These are phyloP conservation scores for Aspergillus unguis DNA, from an alignment of 2,329 filamentous ascomycete species.

Conservation along the genomic window DNA sequence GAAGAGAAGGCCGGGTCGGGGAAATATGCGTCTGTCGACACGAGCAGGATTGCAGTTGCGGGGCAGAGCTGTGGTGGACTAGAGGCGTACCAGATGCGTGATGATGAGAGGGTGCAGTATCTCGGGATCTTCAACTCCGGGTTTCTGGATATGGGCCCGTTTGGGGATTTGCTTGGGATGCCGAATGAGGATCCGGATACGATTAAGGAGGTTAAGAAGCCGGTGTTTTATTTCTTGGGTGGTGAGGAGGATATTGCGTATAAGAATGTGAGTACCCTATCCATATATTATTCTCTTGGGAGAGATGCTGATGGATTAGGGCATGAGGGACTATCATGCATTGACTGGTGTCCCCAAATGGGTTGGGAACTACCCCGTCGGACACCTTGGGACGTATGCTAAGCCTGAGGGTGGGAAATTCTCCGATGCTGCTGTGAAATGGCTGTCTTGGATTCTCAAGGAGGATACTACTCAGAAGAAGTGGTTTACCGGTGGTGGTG, in stretches of 20 bases:
- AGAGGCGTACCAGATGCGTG: constrained; percentile 11
- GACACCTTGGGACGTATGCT: constrained; percentile 8
- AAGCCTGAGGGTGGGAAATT: constrained; percentile 7
- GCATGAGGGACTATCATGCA: constrained; percentile 3
- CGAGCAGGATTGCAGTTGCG: constrained; percentile 1
- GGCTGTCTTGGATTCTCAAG: constrained; percentile 8
- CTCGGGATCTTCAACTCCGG: constrained; percentile 8
- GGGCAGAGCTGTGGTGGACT: constrained; percentile 11
- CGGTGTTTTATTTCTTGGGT: constrained; percentile 14
- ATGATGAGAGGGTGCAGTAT: constrained; percentile 5
- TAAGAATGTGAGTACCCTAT: constrained; percentile 5
- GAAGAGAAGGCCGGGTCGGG: background rate
- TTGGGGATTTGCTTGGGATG: background rate
- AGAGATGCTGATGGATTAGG: background rate
- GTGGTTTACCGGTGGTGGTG: constrained; percentile 4
- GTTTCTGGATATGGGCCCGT: constrained; percentile 1
- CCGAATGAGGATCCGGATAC: background rate
- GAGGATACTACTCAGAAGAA: background rate
- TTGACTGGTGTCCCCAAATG: constrained; percentile 9
- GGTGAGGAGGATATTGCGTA: constrained; percentile 11
- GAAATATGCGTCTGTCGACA: background rate
- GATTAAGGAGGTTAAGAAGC: constrained; percentile 8
- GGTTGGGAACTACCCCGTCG: constrained; percentile 11
- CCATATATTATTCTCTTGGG: background rate
- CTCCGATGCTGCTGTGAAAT: constrained; percentile 8